A percentile compares a stretch with the other conserved stretches of the same genome.
These are phyloP conservation scores for Phytophthora chlamydospora DNA, from an alignment of 352 stramenopile species.

Conservation along the genomic window DNA sequence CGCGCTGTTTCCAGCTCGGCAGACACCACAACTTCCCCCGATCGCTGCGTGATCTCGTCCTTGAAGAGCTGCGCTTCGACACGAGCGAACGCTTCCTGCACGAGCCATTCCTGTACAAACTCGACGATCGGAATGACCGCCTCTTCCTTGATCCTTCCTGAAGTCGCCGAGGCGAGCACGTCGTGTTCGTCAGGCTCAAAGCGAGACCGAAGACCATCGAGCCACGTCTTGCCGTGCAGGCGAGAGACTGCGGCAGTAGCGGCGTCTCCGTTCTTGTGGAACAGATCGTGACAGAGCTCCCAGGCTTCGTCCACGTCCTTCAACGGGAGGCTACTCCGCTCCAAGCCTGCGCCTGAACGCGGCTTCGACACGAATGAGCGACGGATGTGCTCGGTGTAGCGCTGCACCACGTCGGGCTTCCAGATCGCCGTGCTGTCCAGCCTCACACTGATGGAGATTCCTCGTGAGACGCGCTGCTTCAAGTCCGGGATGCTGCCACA, in stretches of 20 bases:
- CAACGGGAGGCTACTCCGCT: constrained; percentile 33
- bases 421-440: constrained; percentile 57
- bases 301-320: constrained; percentile 60
- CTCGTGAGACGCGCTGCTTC: constrained; percentile 71
- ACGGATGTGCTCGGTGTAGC: constrained; percentile 52
- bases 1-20: constrained; percentile 55
- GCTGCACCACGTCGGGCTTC: constrained; percentile 43
- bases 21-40: constrained; percentile 48
- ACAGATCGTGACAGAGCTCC: constrained; percentile 49
- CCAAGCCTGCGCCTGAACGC: constrained; percentile 16
- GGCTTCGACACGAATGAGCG: constrained; percentile 30
- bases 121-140: constrained; percentile 48
- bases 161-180: not conserved
- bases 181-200: constrained; percentile 41
- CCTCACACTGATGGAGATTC: constrained; percentile 73
- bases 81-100: constrained; percentile 66
- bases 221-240: constrained; percentile 47
- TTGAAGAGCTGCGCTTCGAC: constrained; percentile 66
- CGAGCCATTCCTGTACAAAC: constrained; percentile 82
- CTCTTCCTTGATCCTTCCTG: not conserved
- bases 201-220: constrained; percentile 46
- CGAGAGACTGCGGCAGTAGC: constrained; percentile 16
- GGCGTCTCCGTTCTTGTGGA: constrained; percentile 32
- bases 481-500: constrained; percentile 79
- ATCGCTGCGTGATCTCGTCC: constrained; percentile 46